These are phyloP conservation scores for Xylaria castorea DNA, from an alignment of 495 filamentous ascomycete genomes.

Conservation along the genomic window DNA sequence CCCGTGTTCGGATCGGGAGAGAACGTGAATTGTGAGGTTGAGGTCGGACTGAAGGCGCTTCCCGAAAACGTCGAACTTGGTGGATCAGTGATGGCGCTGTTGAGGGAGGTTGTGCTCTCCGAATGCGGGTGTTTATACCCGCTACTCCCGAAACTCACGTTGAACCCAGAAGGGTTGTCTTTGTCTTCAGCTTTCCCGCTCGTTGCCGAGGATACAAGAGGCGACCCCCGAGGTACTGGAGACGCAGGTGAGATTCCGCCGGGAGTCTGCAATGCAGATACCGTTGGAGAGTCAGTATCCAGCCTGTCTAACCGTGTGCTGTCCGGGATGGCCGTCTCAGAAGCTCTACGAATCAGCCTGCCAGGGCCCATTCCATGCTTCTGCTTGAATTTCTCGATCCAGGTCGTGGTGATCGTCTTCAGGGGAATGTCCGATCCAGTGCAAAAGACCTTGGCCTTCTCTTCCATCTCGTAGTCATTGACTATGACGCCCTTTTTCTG, in stretches of 20 bases:
- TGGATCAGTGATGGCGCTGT: conserved; percentile 64
- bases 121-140: conserved; percentile 63
- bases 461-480: conserved; percentile 82
- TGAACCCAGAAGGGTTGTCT: conserved; percentile 49
- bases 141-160: conserved; percentile 60
- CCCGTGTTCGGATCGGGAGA: conserved; percentile 75
- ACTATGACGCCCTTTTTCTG: conserved; percentile 77
- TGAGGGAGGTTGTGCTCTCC: conserved; percentile 62
- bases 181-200: conserved; percentile 71
- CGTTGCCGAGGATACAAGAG: conserved; percentile 71
- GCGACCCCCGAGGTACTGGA: conserved; percentile 61
- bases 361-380: conserved; percentile 80
- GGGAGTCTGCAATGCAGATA: conserved; percentile 70
- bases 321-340: conserved; percentile 67
- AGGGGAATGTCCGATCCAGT: conserved; percentile 78
- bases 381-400: conserved; percentile 97
- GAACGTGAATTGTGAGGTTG: conserved; percentile 82
- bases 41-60: conserved; percentile 81
- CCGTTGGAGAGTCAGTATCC: conserved; percentile 50
- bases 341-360: conserved; percentile 70
- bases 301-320: conserved; percentile 58
- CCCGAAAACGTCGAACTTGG: conserved; percentile 72
- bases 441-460: conserved; percentile 88
- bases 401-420: conserved; percentile 75
- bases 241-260: conserved; percentile 77